Percentiles rank a stretch among this genome's conserved stretches.
These are phyloP conservation scores for Curvularia sp. DNA, from an alignment of 2,329 filamentous ascomycete genomes.

Conservation along the genomic window DNA sequence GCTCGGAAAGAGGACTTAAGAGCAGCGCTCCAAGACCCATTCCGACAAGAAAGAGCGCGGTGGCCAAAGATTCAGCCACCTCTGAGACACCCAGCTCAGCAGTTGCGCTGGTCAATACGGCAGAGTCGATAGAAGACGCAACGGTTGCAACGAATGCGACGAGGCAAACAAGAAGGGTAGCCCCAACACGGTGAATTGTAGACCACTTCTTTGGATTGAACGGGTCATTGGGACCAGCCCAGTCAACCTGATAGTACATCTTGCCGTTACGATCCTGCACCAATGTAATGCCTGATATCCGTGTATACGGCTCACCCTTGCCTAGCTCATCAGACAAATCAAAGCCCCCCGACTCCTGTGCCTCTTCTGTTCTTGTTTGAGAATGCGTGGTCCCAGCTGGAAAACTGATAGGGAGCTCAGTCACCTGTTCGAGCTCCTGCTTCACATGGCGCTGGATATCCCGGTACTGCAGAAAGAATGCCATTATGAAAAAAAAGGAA, in stretches of 20 bases:
- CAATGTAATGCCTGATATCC: constrained; percentile 14
- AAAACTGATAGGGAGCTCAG: constrained; percentile 4
- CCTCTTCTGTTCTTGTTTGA: background rate
- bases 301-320: constrained; percentile 9
- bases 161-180: constrained; percentile 28
- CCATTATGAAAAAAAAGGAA: background rate
- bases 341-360: background rate
- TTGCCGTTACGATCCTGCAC: constrained; percentile 9
- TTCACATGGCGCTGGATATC: constrained; percentile 7
- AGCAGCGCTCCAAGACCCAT: constrained; percentile 55
- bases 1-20: constrained; percentile 57
- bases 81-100: constrained; percentile 53
- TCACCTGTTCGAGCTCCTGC: constrained; percentile 9
- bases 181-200: constrained; percentile 11
- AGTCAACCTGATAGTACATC: constrained; percentile 15
- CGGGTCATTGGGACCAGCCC: constrained; percentile 7
- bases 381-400: background rate
- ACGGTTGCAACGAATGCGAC: constrained; percentile 60
- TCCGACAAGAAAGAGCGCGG: constrained; percentile 55
- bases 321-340: background rate
- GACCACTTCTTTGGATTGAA: constrained; percentile 14
- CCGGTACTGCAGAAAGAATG: constrained; percentile 12
- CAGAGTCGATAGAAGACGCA: constrained; percentile 62
- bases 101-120: constrained; percentile 58
- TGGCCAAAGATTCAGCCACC: constrained; percentile 56